These are phyloP conservation scores for Diaporthe citri DNA, from an alignment of 2,329 filamentous ascomycete species.

Conservation along the genomic window DNA sequence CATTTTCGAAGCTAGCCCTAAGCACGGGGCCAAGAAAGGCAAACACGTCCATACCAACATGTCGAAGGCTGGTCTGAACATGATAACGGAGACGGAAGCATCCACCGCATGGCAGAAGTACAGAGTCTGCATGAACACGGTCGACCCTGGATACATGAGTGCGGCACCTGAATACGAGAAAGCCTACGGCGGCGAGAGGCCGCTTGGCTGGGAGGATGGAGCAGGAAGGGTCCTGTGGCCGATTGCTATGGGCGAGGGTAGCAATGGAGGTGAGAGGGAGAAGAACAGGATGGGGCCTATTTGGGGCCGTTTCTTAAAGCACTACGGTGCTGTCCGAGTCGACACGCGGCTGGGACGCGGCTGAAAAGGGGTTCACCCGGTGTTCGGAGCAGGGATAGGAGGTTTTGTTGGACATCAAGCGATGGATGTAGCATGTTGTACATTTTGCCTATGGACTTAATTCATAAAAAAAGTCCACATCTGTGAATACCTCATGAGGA, in stretches of 20 bases:
- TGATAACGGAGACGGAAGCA: conserved; percentile 56
- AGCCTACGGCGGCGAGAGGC: conserved; percentile 45
- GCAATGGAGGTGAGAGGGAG: background rate
- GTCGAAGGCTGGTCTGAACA: conserved; percentile 56
- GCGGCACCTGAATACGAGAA: conserved; percentile 49
- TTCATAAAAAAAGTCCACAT: background rate
- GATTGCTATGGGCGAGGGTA: conserved; percentile 40
- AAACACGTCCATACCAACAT: conserved; percentile 55
- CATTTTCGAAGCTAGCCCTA: conserved; percentile 46
- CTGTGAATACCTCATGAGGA: background rate
- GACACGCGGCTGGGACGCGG: conserved; percentile 1
- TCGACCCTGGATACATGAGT: conserved; percentile 55
- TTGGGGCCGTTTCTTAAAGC: conserved; percentile 22
- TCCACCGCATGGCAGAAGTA: conserved; percentile 46
- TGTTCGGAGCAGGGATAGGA: background rate
- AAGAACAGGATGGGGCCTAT: background rate
- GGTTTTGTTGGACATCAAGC: background rate
- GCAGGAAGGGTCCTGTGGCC: conserved; percentile 53
- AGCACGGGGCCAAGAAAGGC: conserved; percentile 46
- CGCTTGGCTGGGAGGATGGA: conserved; percentile 54
- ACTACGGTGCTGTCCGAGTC: conserved; percentile 10
- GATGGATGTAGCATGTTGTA: background rate
- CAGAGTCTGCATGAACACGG: conserved; percentile 52
- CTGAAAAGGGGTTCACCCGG: background rate
- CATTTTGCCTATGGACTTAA: fast-evolving